Evolutionary conservation across 75 land plant genomes (phyloP), one percentile per base, ranked within the genome.

Genomic region (Larix kaempferi): DNA sequence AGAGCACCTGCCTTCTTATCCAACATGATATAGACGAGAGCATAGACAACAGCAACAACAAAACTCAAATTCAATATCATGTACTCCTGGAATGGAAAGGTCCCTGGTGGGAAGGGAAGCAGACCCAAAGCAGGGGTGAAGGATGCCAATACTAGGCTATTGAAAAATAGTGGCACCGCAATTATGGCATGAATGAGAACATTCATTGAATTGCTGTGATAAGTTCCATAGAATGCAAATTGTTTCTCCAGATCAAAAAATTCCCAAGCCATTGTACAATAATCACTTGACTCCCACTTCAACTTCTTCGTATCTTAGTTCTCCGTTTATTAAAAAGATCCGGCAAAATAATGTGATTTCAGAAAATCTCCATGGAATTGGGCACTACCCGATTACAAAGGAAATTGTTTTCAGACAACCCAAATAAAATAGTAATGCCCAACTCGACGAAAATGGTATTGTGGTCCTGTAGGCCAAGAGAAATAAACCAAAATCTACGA

Each of bases 171-270:
- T 19, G 99, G 99, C 99, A 98, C 95, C 19, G 91, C 96, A 77
- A 91, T 91, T 17, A 93, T 0, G 22, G 78, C 83, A 79, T 98
- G 99, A 59, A 98, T 88, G 33, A 90, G 59, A 3, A 95, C 74
- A 77, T 98, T 98, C 17, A 81, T 61, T 44, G 90, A 90, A 86
- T 95, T 91, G 76, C 88, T 79, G 88, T 98, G 99, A 71, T 98
- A 98, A 14, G 99, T 94, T 0, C 98, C 98, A 57, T 98, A 95
- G 80, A 91, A 91, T 17, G 98, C 96, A 78, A 91, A 95, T 39
- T 98, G 94, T 76, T 82, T 84, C 85, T 98, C 99, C 71, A 98
- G 78, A 83, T 98, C 96, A 44, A 95, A 78, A 27, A 91, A 65
- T n/a, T 88, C 90, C 57, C 54, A 49, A 49, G 54, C 12, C 54